Conservation (phyloP, 2,329 filamentous ascomycete species). For the Eurotiales sp. region DNA sequence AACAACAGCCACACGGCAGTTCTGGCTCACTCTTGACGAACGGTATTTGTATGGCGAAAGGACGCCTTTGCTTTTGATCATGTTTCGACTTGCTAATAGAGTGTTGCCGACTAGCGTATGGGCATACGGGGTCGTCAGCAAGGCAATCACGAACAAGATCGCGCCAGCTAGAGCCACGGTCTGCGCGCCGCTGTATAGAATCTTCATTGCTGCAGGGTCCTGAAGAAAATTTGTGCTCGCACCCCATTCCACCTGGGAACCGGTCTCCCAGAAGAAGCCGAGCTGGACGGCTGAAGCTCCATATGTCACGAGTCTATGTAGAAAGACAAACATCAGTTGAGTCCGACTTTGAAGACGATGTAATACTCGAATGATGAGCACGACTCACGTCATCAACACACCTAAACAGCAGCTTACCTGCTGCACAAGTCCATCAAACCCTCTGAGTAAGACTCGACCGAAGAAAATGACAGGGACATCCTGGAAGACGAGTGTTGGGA, state of each 20-base stretch:
- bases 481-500: constrained; percentile 35
- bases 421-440: constrained; percentile 21
- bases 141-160: constrained; percentile 26
- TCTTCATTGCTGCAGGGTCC: constrained; percentile 35
- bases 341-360: too few relatives aligned
- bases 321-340: constrained; percentile 9
- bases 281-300: constrained; percentile 33
- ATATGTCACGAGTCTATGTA: constrained; percentile 28
- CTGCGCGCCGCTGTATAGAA: constrained; percentile 33
- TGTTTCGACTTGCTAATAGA: not conserved
- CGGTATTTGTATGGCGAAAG: not conserved
- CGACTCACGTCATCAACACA: constrained; percentile 27
- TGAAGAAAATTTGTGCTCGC: constrained; percentile 32
- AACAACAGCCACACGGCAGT: constrained; percentile 8
- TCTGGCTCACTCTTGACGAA: not conserved
- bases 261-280: constrained; percentile 39
- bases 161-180: constrained; percentile 25
- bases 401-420: constrained; percentile 24
- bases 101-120: constrained; percentile 18
- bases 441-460: constrained; percentile 27
- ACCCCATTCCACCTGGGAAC: constrained; percentile 38
- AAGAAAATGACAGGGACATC: constrained; percentile 31
- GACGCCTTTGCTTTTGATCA: not conserved
- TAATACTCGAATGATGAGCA: constrained; percentile 5
- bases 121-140: constrained; percentile 26